Evolutionary conservation across 768 basidiomycete species (phyloP).

Genomic region (Pleurotus giganteus): DNA sequence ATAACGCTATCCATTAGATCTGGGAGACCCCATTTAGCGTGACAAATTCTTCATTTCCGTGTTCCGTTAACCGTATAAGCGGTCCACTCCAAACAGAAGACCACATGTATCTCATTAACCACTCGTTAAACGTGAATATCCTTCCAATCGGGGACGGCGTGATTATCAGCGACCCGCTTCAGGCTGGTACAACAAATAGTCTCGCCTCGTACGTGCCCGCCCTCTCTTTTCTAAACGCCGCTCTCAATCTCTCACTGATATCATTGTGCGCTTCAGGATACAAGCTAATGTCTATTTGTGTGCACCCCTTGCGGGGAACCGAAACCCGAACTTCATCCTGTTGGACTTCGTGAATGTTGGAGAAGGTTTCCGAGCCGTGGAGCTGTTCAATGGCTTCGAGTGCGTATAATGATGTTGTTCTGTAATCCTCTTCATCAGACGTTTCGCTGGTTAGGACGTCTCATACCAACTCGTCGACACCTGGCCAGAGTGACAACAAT

Average conservation of each 20-base stretch:
- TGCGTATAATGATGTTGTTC: not conserved
- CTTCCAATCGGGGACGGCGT: slow-evolving; percentile 21
- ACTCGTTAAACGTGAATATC: slow-evolving; percentile 38
- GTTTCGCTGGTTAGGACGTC: too few relatives aligned
- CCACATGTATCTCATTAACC: slow-evolving; percentile 43
- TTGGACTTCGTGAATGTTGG: slow-evolving; percentile 48
- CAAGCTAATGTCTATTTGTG: slow-evolving; percentile 42
- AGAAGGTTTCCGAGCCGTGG: slow-evolving; percentile 34
- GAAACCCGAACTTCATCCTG: slow-evolving; percentile 45
- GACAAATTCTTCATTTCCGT: slow-evolving; percentile 37
- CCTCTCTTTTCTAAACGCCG: not conserved
- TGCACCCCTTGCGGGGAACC: slow-evolving; percentile 33
- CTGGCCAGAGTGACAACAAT: too few relatives aligned
- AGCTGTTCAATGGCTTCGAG: slow-evolving; percentile 37
- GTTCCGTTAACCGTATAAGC: slow-evolving; percentile 35
- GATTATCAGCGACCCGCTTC: slow-evolving; percentile 25
- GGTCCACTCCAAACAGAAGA: slow-evolving; percentile 32
- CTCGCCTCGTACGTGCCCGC: slow-evolving; percentile 21
- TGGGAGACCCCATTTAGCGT: slow-evolving; percentile 42
- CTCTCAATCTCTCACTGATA: not conserved
- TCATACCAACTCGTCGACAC: too few relatives aligned
- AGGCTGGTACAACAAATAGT: slow-evolving; percentile 27
- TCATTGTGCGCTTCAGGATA: slow-evolving; percentile 24
- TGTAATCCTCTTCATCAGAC: too few relatives aligned
- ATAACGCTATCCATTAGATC: slow-evolving; percentile 19